phyloP scores from a whole-genome alignment of 139 green algal genomes.

The Chloropicon primus region DNA sequence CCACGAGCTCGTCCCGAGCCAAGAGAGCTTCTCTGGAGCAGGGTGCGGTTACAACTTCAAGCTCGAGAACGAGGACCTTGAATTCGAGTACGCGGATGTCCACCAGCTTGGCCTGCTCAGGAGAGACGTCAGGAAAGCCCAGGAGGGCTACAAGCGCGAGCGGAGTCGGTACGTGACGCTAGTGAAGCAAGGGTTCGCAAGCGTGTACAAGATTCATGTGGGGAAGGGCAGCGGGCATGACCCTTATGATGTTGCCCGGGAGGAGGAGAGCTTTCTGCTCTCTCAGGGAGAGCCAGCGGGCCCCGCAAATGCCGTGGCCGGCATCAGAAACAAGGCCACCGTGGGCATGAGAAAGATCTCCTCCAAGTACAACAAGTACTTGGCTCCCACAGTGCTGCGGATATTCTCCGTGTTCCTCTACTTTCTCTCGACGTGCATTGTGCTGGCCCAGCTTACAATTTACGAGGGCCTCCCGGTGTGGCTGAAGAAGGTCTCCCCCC shows the following conservation, averaged over 20 bases:
- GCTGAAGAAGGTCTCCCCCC: not conserved
- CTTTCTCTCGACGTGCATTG: slow-evolving; percentile 22
- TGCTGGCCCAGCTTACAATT: slow-evolving; percentile 38
- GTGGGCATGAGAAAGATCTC: not conserved
- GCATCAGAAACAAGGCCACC: not conserved
- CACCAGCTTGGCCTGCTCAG: slow-evolving; percentile 28
- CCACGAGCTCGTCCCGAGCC: not conserved
- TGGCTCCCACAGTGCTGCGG: not conserved
- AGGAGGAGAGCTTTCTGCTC: not conserved
- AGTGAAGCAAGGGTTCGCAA: not conserved
- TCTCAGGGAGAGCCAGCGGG: not conserved
- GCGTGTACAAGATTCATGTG: not conserved
- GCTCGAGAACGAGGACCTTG: slow-evolving; percentile 12
- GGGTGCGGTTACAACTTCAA: slow-evolving; percentile 10
- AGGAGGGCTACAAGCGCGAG: slow-evolving; percentile 32
- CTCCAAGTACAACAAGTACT: not conserved
- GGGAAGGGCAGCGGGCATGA: not conserved
- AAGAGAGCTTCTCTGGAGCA: not conserved
- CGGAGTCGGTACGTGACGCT: slow-evolving; percentile 25
- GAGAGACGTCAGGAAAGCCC: slow-evolving; percentile 22
- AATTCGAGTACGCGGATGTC: slow-evolving; percentile 30
- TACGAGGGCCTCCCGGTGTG: slow-evolving; percentile 5
- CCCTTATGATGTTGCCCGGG: not conserved
- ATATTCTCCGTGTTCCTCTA: slow-evolving; percentile 17
- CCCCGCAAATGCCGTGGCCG: not conserved